Evolutionary conservation across 352 stramenopile species (phyloP), one percentile per base, ranked within the genome.

Genomic region (Phytopythium oedochilum): DNA sequence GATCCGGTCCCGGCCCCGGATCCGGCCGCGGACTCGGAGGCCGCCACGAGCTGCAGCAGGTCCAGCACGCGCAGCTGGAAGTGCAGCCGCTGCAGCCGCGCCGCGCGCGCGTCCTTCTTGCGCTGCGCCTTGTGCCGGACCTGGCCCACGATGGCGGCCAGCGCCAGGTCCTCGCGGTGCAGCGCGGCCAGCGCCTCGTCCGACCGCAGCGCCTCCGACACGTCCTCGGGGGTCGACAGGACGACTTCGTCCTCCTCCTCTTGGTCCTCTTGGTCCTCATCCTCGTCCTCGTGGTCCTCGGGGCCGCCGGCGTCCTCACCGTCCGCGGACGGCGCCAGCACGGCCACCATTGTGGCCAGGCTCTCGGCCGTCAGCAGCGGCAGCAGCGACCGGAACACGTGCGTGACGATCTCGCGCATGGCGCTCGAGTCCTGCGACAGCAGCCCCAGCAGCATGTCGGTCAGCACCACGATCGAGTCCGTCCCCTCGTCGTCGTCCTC

Each of bases 31-130:
- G 32, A 17, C 32, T 6, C 32, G 32, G 45, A 39, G 15, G 25
- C 66, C 23, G 77, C 78, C 56, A 88, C 90, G 57, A 91, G 63
- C 51, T 88, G 66, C 36, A 95, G 67, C 63, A 95, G 55, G 49
- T 95, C 83, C 22, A 95, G 52, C 31, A 93, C 83, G 34, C 85
- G 85, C 50, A 95, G 60, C 60, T 95, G 84, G 68, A 95, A 95
- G 70, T 95, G 85, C 52, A 92, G 70, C 29, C 81, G 72, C 53
- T 88, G 77, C 46, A 88, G 69, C 18, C 72, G 71, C 50, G 79
- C 64, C 18, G 68, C 70, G 68, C 92, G 90, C 28, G 75, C 67
- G 52, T 88, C 78, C 51, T 89, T 83, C 71, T 93, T 93, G 66
- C 71, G 72, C 59, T 86, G 75, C 44, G 77, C 83, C 40, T 78